Base-by-base conservation (phyloP, 2,329 filamentous ascomycete species). In the Penicillium thymicola region DNA sequence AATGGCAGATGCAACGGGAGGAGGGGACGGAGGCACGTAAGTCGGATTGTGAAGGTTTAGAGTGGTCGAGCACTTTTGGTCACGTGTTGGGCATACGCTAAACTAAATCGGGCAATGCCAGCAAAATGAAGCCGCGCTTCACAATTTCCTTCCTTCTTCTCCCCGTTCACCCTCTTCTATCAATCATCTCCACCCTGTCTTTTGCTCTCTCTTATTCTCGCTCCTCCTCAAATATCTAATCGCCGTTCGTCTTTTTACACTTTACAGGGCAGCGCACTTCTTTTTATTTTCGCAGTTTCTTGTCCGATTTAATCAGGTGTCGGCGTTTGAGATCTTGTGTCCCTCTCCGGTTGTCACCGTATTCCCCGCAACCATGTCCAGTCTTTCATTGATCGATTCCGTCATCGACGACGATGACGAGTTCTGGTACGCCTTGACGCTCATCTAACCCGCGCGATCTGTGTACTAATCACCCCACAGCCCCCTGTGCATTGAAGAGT, bases 401-500 rank as follows among this genome's bases (percentile, higher is more conserved):
- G 75, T 79, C 72, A 79, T 79, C 64, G 77, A 79, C 59, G 77
- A 79, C 63, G 77, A 79, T 58, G 77, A 79, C 63, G 77, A 79
- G 66, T 76, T 75, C 56, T 79, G 77, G 76, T 79, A 71, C 57
- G 74, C 63, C 25, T 21, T 21, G 18, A 36, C 25, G 5, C 9
- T 21, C 14, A 18, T 28, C 45, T 11, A 40, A 18, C 36, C 23
- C 11, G n/a, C 38, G 44, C 38, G 16, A 51, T 42, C 11, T 48
- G 16, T 36, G 43, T 36, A 65, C 68, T 70, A 50, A 73, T 66
- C 25, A 34, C 55, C 54, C 42, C 55, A 34, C 68, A 99, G 94
- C 76, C 94, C 94, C 66, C 88, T 99, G 62, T 99, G 94, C 74
- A 96, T 99, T 72, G 94, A 99, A 78, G 95, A 99, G 79, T 95